Evolutionary conservation across 768 basidiomycete species (phyloP).

Genomic region (Trametes sanguinea): DNA sequence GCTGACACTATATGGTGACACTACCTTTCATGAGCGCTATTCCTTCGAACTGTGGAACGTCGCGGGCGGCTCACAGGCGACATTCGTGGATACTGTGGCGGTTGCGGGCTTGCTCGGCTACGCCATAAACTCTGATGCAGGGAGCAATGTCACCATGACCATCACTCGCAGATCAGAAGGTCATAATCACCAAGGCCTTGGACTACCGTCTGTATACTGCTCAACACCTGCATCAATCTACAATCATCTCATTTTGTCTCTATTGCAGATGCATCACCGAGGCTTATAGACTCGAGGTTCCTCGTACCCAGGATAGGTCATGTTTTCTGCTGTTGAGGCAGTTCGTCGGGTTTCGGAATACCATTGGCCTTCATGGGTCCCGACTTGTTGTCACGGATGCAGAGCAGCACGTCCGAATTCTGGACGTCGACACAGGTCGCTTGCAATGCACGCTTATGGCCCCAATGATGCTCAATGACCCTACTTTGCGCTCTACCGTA

Average conservation of each 20-base stretch:
- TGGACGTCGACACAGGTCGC: conserved; percentile 15
- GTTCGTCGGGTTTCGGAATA: conserved; percentile 16
- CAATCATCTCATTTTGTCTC: neutral
- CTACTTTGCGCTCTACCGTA: conserved; percentile 16
- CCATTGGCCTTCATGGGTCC: conserved; percentile 16
- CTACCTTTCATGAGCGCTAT: conserved; percentile 30
- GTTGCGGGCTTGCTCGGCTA: conserved; percentile 37
- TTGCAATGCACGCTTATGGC: conserved; percentile 9
- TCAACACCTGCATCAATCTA: too few species aligned
- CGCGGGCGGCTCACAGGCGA: conserved; percentile 27
- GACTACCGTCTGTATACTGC: neutral
- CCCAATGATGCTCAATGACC: conserved; percentile 14
- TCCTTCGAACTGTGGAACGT: conserved; percentile 63
- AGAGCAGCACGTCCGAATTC: conserved; percentile 17
- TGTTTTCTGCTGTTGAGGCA: conserved; percentile 9
- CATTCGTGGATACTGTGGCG: conserved; percentile 41
- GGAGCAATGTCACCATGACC: conserved; percentile 40
- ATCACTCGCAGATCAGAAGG: conserved; percentile 29
- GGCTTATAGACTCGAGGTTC: conserved; percentile 12
- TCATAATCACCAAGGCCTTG: neutral
- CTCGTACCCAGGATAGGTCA: neutral
- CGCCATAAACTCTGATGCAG: conserved; percentile 45
- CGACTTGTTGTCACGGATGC: conserved; percentile 14
- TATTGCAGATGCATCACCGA: conserved; percentile 12
- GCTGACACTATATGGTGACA: conserved; percentile 34